Evolutionary conservation across 1,284 basidiomycete species (phyloP), one percentile per base, ranked within the genome.

Genomic region (Cystobasidium slooffiae): DNA sequence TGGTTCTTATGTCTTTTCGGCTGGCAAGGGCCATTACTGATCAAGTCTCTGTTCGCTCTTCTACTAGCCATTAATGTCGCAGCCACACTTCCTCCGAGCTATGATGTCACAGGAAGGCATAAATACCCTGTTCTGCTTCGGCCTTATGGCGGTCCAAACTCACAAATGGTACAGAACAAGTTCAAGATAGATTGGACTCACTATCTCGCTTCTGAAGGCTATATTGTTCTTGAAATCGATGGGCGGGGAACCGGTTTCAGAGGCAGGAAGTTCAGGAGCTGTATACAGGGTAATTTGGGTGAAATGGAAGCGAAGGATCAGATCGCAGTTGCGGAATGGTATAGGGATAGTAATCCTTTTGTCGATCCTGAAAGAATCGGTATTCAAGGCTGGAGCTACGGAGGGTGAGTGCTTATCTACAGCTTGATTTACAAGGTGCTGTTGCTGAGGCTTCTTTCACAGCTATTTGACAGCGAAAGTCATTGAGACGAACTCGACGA

Each of bases 341-440:
- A 83, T 80, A 51, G 51, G 18, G 81, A 81, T 18, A 81, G 82
- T 77, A 78, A 80, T 74, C 75, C 75, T n/a, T 86, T 84, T 76
- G 80, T 85, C n/a, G 93, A 95, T 81, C 85, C 88, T 52, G 88
- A 87, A 79, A 85, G 93, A 56, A 91, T 97, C 55, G 96, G 95
- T 0, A 89, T 98, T 47, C 96, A 93, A 93, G 94, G 94, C 59
- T 97, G 94, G 93, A 93, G 91, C 14, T 96, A 94, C 79, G 94
- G 94, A 12, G 94, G 94, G 46, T 66, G 51, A 20, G 64, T 65
- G 14, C 44, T 6, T 24, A 3, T 56, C 53, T 16, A 20, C 9
- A 7, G 9, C n/a, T 16, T 63, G 44, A 10, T 10, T 24, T 9
- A 14, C n/a, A 16, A 7, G 12, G 37, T 63, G n/a, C 16, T 24